Evolutionary conservation across 192 early-diverging fungal species (phyloP).

Genomic region (Linnemannia exigua): DNA sequence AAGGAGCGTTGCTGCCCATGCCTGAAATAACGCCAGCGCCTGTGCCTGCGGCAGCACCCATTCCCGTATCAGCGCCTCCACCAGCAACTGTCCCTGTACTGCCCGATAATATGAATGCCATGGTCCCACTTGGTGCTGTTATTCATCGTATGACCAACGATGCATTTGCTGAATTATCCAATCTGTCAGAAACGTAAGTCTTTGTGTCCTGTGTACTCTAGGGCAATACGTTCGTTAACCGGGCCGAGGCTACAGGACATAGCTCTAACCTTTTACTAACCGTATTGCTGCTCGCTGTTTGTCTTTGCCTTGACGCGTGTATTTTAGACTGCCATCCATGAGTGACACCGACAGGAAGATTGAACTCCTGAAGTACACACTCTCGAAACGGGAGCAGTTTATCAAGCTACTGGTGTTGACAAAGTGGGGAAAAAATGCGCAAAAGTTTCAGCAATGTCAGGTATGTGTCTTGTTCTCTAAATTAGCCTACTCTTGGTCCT

Average conservation of each 20-base stretch:
- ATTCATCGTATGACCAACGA: slow-evolving; percentile 74
- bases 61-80: slow-evolving; percentile 12
- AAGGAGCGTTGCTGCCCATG: slow-evolving; percentile 9
- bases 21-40: neutral
- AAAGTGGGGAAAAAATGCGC: slow-evolving; percentile 80
- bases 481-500: neutral
- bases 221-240: neutral
- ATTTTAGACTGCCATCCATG: slow-evolving; percentile 68
- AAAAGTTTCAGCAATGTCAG: slow-evolving; percentile 81
- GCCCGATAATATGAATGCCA: slow-evolving; percentile 71
- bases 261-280: neutral
- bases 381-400: slow-evolving; percentile 74
- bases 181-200: slow-evolving; percentile 73
- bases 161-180: slow-evolving; percentile 76
- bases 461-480: slow-evolving; percentile 34
- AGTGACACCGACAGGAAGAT: slow-evolving; percentile 67
- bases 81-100: slow-evolving; percentile 52
- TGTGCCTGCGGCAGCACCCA: neutral
- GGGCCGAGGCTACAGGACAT: no score
- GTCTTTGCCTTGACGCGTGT: neutral
- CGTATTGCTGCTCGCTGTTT: neutral
- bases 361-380: slow-evolving; percentile 75
- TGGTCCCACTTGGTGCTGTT: slow-evolving; percentile 72
- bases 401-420: slow-evolving; percentile 81
- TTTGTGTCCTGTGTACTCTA: neutral